Percentiles rank a stretch among this genome's conserved stretches.
phyloP scores from a whole-genome alignment of 2,329 filamentous ascomycete species.

The Fusarium mundagurra region DNA sequence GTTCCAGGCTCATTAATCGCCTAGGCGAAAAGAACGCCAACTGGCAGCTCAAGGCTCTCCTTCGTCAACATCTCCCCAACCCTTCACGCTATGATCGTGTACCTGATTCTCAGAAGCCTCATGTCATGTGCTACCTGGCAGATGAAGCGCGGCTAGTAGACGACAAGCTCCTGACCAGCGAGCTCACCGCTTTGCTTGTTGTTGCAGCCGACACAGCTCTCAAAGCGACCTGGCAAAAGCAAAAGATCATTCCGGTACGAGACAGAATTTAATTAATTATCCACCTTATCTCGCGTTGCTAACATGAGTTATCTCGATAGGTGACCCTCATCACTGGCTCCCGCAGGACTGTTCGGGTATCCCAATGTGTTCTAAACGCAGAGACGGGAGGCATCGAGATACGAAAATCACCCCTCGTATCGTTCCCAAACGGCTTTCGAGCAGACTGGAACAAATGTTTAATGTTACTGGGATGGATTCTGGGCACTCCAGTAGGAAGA shows the following conservation, averaged over 20 bases:
- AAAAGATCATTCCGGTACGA: not conserved
- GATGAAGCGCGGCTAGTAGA: not conserved
- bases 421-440: not conserved
- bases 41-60: not conserved
- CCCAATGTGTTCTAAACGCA: not conserved
- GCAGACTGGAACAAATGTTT: not conserved
- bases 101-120: not conserved
- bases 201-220: not conserved
- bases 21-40: not conserved
- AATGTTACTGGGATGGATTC: not conserved
- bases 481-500: not conserved
- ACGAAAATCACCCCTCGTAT: not conserved
- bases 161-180: not conserved
- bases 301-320: not conserved
- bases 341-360: not conserved
- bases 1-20: not conserved
- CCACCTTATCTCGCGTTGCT: not conserved
- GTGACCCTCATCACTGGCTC: not conserved
- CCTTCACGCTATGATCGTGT: not conserved
- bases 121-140: not conserved
- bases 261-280: too few species aligned
- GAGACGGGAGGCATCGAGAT: not conserved
- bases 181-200: not conserved
- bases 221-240: not conserved
- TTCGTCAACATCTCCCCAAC: not conserved